Evolutionary conservation across 129 eudicot genomes (phyloP).

Genomic region (Centrapalus pauciflorus): DNA sequence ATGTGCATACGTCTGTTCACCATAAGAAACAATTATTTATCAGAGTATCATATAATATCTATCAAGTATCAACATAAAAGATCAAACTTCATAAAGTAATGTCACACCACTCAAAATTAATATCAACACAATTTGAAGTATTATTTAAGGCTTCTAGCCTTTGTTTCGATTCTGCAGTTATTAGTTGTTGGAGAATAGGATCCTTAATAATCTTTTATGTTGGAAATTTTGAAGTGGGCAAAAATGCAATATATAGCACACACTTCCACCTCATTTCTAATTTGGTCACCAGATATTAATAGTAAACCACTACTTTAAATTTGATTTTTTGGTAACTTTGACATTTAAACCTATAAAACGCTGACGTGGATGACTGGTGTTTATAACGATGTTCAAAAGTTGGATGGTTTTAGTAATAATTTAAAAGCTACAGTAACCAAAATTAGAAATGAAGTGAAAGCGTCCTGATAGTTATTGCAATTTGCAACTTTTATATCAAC

Average conservation of each 20-base stretch:
- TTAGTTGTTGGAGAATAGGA: too few species aligned
- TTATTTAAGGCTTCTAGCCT: too few species aligned
- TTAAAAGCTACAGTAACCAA: neutral
- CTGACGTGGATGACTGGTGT: neutral
- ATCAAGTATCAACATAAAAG: neutral
- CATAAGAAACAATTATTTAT: slow-evolving; percentile 6
- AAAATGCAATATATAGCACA: neutral
- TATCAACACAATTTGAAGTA: neutral
- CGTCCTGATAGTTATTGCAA: neutral
- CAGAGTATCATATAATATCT: slow-evolving; percentile 1
- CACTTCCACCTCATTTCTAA: too few species aligned
- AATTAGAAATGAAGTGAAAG: neutral
- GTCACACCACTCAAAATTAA: neutral
- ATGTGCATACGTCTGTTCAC: slow-evolving; percentile 76
- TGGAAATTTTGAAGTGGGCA: neutral
- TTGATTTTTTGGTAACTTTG: too few species aligned
- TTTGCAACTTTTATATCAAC: neutral
- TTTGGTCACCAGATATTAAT: too few species aligned
- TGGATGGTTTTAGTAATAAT: neutral
- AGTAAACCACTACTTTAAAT: too few species aligned
- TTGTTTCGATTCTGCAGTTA: too few species aligned
- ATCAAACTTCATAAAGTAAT: neutral
- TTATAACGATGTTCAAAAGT: neutral
- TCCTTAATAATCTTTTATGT: neutral
- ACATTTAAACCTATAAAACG: neutral